These are phyloP conservation scores for Colletotrichum simmondsii DNA, from an alignment of 2,329 filamentous ascomycete species.

Conservation along the genomic window DNA sequence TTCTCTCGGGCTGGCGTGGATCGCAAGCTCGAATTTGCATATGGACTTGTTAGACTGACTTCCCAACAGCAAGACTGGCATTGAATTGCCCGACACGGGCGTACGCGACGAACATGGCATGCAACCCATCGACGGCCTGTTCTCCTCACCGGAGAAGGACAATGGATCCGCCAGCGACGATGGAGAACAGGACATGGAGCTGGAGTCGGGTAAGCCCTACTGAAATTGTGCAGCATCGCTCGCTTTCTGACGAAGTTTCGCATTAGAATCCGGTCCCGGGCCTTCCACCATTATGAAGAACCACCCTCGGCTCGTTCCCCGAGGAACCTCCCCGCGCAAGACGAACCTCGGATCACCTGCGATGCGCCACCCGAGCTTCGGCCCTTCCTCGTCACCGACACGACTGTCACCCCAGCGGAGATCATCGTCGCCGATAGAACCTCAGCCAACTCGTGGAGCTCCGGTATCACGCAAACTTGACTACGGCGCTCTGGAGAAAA, in stretches of 20 bases:
- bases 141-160: slow-evolving; percentile 82
- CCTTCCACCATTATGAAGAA: slow-evolving; percentile 63
- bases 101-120: slow-evolving; percentile 91
- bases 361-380: slow-evolving; percentile 68
- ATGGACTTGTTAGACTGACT: not conserved
- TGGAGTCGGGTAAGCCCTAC: slow-evolving; percentile 57
- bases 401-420: slow-evolving; percentile 48
- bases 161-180: slow-evolving; percentile 39
- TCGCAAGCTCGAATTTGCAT: not conserved
- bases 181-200: slow-evolving; percentile 63
- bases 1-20: not conserved
- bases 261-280: slow-evolving; percentile 62
- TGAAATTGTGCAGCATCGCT: not conserved
- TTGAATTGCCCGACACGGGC: slow-evolving; percentile 81
- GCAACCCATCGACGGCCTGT: slow-evolving; percentile 86
- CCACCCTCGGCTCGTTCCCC: slow-evolving; percentile 42
- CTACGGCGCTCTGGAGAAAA: slow-evolving; percentile 50
- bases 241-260: slow-evolving; percentile 36
- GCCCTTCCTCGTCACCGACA: slow-evolving; percentile 61
- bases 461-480: slow-evolving; percentile 66
- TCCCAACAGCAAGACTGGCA: slow-evolving; percentile 83
- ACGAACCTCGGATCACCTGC: slow-evolving; percentile 71
- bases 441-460: slow-evolving; percentile 43
- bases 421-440: slow-evolving; percentile 31
- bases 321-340: slow-evolving; percentile 67